phyloP scores from a whole-genome alignment of 2,329 filamentous ascomycete genomes.

The Colletotrichum godetiae region DNA sequence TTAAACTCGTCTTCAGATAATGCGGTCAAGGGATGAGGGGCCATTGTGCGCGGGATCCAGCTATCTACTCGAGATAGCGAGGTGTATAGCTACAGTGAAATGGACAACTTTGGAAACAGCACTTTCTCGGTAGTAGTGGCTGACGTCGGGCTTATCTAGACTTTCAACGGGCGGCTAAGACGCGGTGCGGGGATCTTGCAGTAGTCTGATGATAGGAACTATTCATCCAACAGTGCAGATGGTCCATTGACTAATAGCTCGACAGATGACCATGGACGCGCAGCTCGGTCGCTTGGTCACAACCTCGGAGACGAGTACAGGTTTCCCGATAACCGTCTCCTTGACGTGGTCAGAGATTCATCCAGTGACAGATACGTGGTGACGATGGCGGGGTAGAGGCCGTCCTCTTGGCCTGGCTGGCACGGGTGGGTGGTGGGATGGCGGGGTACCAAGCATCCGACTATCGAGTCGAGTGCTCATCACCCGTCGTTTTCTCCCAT shows the following conservation, averaged over 20 bases:
- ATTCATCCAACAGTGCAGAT: background rate
- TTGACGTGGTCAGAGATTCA: background rate
- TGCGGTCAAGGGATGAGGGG: slow-evolving; percentile 59
- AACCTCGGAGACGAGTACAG: background rate
- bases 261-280: background rate
- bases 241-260: background rate
- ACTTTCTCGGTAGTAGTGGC: background rate
- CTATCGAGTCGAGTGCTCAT: background rate
- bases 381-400: slow-evolving; percentile 10
- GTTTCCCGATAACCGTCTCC: background rate
- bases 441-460: background rate
- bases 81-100: background rate
- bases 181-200: slow-evolving; percentile 22
- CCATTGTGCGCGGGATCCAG: slow-evolving; percentile 2
- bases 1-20: slow-evolving; percentile 62
- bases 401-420: background rate
- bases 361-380: background rate
- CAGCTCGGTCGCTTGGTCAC: background rate
- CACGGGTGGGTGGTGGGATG: background rate
- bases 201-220: slow-evolving; percentile 13
- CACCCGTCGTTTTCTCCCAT: slow-evolving; percentile 19
- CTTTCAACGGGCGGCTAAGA: background rate
- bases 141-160: slow-evolving; percentile 19
- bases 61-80: background rate
- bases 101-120: background rate